Conservation (phyloP, 2,329 filamentous ascomycete genomes). For the Coleophoma cylindrospora region DNA sequence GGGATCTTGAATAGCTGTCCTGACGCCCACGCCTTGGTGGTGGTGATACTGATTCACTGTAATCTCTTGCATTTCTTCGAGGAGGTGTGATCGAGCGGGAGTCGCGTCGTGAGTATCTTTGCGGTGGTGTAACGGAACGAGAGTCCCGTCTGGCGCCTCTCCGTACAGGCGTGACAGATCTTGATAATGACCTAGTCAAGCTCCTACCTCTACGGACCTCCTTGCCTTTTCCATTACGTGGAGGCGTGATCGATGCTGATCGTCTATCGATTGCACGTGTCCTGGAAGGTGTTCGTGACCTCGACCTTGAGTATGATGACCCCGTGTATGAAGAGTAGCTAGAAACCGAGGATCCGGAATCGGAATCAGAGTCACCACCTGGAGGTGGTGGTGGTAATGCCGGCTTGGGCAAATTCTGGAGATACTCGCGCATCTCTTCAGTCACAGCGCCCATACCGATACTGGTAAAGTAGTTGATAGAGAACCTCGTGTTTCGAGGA, state of each 20-base stretch:
- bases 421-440: constrained; percentile 87
- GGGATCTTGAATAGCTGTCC: constrained; percentile 13
- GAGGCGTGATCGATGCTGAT: constrained; percentile 13
- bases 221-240: constrained; percentile 11
- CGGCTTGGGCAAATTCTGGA: constrained; percentile 87
- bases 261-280: constrained; percentile 11
- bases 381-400: constrained; percentile 63
- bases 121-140: constrained; percentile 16
- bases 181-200: constrained; percentile 18
- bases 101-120: constrained; percentile 6
- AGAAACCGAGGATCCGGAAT: constrained; percentile 60
- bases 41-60: constrained; percentile 19
- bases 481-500: constrained; percentile 86
- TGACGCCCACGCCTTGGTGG: constrained; percentile 10
- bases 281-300: constrained; percentile 18
- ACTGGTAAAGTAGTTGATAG: constrained; percentile 99
- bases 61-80: constrained; percentile 9
- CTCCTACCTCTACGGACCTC: constrained; percentile 18
- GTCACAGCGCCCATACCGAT: constrained; percentile 94
- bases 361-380: constrained; percentile 57
- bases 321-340: constrained; percentile 74
- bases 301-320: constrained; percentile 49
- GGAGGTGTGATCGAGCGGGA: constrained; percentile 16
- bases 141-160: constrained; percentile 7
- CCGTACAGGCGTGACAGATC: constrained; percentile 15